A percentile compares a stretch with the other conserved stretches of the same genome.
These are phyloP conservation scores for Gossypium herbaceum DNA, from an alignment of 345 rosid genomes.

Conservation along the genomic window DNA sequence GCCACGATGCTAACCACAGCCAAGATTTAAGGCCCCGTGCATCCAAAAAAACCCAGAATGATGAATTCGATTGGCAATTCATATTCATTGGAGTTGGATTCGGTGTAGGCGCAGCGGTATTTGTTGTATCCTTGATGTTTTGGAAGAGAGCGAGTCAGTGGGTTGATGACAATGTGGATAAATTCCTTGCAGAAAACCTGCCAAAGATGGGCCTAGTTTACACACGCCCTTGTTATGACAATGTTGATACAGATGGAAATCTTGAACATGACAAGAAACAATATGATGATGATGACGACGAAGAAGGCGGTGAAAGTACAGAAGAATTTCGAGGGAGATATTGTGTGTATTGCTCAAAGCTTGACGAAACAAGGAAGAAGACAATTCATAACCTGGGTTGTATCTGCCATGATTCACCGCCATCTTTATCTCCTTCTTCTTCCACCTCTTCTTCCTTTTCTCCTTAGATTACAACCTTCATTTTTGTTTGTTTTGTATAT, in stretches of 20 bases:
- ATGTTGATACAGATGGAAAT: conserved; percentile 28
- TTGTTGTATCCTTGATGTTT: conserved; percentile 35
- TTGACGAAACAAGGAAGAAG: conserved; percentile 38
- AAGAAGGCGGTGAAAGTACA: background rate
- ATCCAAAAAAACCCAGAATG: background rate
- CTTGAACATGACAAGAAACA: conserved; percentile 20
- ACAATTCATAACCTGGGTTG: conserved; percentile 48
- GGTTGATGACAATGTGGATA: conserved; percentile 33
- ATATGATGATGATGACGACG: conserved; percentile 14
- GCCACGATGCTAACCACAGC: background rate
- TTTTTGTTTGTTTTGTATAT: conserved; percentile 25
- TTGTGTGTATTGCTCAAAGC: conserved; percentile 62
- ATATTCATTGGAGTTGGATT: conserved; percentile 45
- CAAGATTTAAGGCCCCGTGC: background rate
- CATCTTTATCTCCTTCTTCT: conserved; percentile 37
- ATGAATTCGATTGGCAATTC: conserved; percentile 39
- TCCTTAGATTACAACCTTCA: conserved; percentile 11
- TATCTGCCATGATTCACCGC: conserved; percentile 40
- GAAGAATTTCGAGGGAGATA: conserved; percentile 33
- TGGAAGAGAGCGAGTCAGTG: conserved; percentile 30
- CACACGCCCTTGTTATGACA: conserved; percentile 27
- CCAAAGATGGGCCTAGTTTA: conserved; percentile 43
- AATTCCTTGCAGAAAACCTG: conserved; percentile 33
- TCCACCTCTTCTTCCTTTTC: conserved; percentile 37
- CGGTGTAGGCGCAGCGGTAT: conserved; percentile 46